These are phyloP conservation scores for Termitomyces sp. DNA, from an alignment of 768 basidiomycete species.

Conservation along the genomic window DNA sequence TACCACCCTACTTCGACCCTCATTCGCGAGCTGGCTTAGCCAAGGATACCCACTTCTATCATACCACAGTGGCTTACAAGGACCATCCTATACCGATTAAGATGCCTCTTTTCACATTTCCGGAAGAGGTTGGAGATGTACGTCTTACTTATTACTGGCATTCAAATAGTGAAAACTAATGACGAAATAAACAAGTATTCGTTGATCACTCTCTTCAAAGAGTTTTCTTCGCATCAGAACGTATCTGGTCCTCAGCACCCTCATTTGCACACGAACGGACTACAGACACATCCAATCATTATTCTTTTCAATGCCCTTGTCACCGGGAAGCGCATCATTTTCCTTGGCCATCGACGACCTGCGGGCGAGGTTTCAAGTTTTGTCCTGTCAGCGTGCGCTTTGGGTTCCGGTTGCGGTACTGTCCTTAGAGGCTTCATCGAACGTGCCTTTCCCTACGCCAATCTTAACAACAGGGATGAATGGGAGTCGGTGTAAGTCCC, in stretches of 20 bases:
- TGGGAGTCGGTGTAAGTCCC: conserved; percentile 79
- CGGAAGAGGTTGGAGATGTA: conserved; percentile 96
- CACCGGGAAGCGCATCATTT: conserved; percentile 94
- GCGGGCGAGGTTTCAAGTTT: conserved; percentile 88
- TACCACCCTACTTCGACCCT: conserved; percentile 39
- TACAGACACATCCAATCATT: conserved; percentile 88
- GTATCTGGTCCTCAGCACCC: conserved; percentile 79
- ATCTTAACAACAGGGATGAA: conserved; percentile 81
- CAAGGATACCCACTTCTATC: conserved; percentile 94
- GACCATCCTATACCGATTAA: conserved; percentile 84
- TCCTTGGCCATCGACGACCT: conserved; percentile 85
- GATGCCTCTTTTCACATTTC: conserved; percentile 83
- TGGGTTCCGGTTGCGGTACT: conserved; percentile 86
- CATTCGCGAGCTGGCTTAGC: conserved; percentile 42
- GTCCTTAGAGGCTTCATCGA: conserved; percentile 83
- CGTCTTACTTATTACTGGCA: conserved; percentile 16
- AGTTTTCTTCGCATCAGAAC: conserved; percentile 55
- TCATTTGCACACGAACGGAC: conserved; percentile 89
- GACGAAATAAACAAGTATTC: conserved; percentile 60
- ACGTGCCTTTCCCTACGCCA: conserved; percentile 93
- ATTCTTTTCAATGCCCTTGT: conserved; percentile 94
- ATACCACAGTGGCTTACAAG: conserved; percentile 80
- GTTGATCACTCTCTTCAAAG: conserved; percentile 82
- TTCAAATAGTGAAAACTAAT: not conserved
- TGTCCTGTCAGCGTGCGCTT: conserved; percentile 90